Percentiles rank a stretch among this genome's conserved stretches.
Conservation (phyloP, 176 grass and related monocot genomes). For the Neostapfia colusana region DNA sequence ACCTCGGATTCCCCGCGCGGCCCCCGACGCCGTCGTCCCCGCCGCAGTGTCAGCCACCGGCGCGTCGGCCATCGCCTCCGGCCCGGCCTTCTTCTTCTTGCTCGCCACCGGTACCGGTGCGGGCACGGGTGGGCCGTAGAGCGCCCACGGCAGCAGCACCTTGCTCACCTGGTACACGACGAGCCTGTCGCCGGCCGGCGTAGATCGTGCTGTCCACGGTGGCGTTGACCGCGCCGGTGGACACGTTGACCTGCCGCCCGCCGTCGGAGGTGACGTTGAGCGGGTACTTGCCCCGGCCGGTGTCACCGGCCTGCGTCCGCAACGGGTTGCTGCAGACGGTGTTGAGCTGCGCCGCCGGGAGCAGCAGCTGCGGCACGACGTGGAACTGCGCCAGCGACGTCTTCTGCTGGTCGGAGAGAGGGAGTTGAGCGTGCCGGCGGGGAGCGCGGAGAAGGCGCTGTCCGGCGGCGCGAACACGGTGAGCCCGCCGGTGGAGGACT, state of each 20-base stretch:
- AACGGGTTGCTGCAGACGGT: conserved; percentile 93
- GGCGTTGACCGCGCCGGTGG: conserved; percentile 77
- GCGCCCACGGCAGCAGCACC: conserved; percentile 72
- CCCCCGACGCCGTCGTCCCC: conserved; percentile 32
- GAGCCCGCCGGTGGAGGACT: conserved; percentile 58
- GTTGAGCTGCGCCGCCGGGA: conserved; percentile 53
- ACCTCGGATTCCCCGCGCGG: neutral
- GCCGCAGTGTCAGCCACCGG: conserved; percentile 37
- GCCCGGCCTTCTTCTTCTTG: conserved; percentile 54
- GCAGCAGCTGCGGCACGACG: conserved; percentile 43
- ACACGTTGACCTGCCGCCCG: conserved; percentile 54
- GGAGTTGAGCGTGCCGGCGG: conserved; percentile 71
- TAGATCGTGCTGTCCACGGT: conserved; percentile 58
- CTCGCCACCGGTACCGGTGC: conserved; percentile 32
- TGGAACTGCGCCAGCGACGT: conserved; percentile 89
- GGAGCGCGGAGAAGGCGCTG: conserved; percentile 72
- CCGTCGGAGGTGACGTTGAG: conserved; percentile 69
- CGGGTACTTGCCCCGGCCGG: conserved; percentile 50
- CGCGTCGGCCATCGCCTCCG: conserved; percentile 25
- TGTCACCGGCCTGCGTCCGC: conserved; percentile 80
- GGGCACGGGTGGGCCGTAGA: conserved; percentile 58
- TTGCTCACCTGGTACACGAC: conserved; percentile 82
- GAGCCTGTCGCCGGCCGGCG: conserved; percentile 54
- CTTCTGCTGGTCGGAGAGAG: conserved; percentile 81
- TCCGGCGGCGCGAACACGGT: conserved; percentile 86